These are phyloP conservation scores for Collybia nuda DNA, from an alignment of 768 basidiomycete genomes.

Conservation along the genomic window DNA sequence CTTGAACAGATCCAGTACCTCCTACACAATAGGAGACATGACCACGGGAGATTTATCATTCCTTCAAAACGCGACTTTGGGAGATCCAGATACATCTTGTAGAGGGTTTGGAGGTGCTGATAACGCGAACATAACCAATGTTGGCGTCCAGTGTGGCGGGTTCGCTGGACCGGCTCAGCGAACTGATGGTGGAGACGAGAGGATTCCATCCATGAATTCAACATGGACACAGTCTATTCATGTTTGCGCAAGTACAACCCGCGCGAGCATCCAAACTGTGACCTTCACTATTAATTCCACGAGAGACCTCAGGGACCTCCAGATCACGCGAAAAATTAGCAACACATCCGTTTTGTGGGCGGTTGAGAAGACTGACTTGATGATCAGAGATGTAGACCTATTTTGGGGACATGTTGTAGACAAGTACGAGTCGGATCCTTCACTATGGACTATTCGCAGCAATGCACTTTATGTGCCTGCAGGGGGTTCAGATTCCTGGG, in stretches of 20 bases:
- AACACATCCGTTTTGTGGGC: slow-evolving; percentile 13
- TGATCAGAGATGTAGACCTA: slow-evolving; percentile 11
- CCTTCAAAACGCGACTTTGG: background rate
- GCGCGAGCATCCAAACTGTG: slow-evolving; percentile 11
- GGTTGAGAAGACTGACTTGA: slow-evolving; percentile 6
- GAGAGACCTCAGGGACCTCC: slow-evolving; percentile 3
- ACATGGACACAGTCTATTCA: slow-evolving; percentile 18
- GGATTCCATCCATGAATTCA: slow-evolving; percentile 10
- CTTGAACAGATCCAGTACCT: slow-evolving; percentile 1
- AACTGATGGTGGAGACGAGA: slow-evolving; percentile 17
- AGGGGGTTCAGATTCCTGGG: slow-evolving; percentile 9
- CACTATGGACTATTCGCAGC: slow-evolving; percentile 5
- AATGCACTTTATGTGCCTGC: slow-evolving; percentile 15
- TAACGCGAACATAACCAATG: slow-evolving; percentile 17
- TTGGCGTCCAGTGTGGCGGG: slow-evolving; percentile 17
- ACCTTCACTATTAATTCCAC: slow-evolving; percentile 12
- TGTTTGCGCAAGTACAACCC: slow-evolving; percentile 16
- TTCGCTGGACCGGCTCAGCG: slow-evolving; percentile 17
- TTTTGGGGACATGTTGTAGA: slow-evolving; percentile 12
- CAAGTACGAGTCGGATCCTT: too few relatives aligned
- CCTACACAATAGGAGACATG: slow-evolving; percentile 5
- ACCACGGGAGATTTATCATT: slow-evolving; percentile 3
- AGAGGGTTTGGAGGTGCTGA: slow-evolving; percentile 17
- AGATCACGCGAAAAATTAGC: slow-evolving; percentile 7
- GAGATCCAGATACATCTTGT: slow-evolving; percentile 6